Evolutionary conservation across 2,329 filamentous ascomycete genomes (phyloP).

Genomic region (Escovopsis sp.): DNA sequence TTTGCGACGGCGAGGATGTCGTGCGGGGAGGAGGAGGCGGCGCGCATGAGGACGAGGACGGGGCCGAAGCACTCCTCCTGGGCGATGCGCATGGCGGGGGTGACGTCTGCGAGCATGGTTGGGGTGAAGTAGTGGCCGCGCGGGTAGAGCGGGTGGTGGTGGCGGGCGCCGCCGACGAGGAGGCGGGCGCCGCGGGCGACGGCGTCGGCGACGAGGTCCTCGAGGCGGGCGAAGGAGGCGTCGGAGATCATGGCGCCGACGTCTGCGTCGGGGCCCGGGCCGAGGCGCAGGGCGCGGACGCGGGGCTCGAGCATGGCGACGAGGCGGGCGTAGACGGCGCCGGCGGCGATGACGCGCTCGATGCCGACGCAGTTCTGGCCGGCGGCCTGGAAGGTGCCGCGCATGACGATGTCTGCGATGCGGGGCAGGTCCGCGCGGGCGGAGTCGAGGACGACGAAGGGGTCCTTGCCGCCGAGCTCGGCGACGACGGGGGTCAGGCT

Average conservation of each 20-base stretch:
- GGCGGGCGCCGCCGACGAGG: constrained; percentile 62
- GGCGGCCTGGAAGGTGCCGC: constrained; percentile 86
- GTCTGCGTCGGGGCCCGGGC: constrained; percentile 55
- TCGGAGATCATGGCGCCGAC: constrained; percentile 84
- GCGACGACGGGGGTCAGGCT: constrained; percentile 76
- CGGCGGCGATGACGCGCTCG: constrained; percentile 75
- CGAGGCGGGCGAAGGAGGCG: constrained; percentile 58
- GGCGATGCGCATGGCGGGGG: constrained; percentile 70
- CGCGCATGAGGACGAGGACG: constrained; percentile 72
- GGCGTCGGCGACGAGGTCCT: constrained; percentile 62
- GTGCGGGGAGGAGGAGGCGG: constrained; percentile 39
- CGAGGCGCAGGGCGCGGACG: constrained; percentile 56
- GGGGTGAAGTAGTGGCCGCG: constrained; percentile 84
- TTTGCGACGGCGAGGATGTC: constrained; percentile 71
- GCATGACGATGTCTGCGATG: constrained; percentile 70
- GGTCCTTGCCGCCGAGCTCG: constrained; percentile 91
- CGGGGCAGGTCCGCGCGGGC: constrained; percentile 48
- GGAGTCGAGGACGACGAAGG: constrained; percentile 78
- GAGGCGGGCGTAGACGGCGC: constrained; percentile 60
- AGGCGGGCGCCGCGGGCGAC: constrained; percentile 66
- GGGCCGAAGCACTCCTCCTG: constrained; percentile 88
- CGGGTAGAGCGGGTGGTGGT: constrained; percentile 57
- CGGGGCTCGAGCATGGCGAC: constrained; percentile 56
- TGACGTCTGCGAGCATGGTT: constrained; percentile 84
- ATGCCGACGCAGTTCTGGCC: constrained; percentile 98